Evolutionary conservation across 345 rosid species (phyloP), one percentile per base, ranked within the genome.

Genomic region (Eucalyptus rudis): DNA sequence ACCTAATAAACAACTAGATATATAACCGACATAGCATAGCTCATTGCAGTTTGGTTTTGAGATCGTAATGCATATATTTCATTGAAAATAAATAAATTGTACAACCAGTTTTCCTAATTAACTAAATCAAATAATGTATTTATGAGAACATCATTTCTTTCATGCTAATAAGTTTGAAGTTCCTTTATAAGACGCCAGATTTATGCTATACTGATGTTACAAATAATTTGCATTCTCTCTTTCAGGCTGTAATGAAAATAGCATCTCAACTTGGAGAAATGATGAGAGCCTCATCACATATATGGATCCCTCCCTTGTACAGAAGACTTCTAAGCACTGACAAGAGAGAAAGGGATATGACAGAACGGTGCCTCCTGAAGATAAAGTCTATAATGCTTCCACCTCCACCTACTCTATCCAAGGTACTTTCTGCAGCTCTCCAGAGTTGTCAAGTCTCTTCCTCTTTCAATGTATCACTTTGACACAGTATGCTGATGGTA

Each of bases 261-360:
- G 90, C 88, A 56, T 88, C 90, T 86, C 94, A 92, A 87, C 66
- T 93, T 88, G 86, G 89, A 76, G 94, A 91, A 86, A 87, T 81
- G 92, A 93, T 93, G 93, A 92, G 93, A 91, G 95, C 92, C 85
- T 89, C 91, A 33, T 93, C 94, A 33, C 92, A 93, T 90, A 71
- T 93, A 76, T 93, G 95, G 96, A 92, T 90, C 88, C 95, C 95
- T 90, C 91, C 93, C 43, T 88, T 93, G 40, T 93, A 91, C 89
- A 92, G 96, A 88, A 93, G 95, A 89, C 94, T 95, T 89, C 90
- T 95, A 87, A 92, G 95, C 91, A 54, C 29, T 89, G 96, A 94
- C 59, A 93, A 94, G 92, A 93, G 93, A 87, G 95, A 94, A 71
- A 92, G 91, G 89, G 95, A 92, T 89, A 92, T 93, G 90, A 91